Base-by-base conservation (phyloP, 352 stramenopile species). In the Phytophthora sojae region DNA sequence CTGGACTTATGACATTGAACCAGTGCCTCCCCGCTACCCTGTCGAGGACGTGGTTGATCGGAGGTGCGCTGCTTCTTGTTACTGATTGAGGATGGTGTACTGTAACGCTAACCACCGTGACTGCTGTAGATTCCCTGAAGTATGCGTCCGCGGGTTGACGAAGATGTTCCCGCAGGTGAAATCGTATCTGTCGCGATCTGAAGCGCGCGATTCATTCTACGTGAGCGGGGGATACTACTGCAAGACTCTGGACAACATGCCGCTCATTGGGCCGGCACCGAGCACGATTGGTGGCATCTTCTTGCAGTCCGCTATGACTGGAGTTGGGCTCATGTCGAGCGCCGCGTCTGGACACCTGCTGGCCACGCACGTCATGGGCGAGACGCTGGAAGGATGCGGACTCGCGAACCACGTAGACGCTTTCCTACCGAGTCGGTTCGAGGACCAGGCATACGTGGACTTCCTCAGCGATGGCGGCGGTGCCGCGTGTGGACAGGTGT, bases 171-270 rank as follows among this genome's bases (percentile, higher is more conserved):
- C 87, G 2, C 80, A 93, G 44, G 69, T 93, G 57, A 86, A 80
- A 64, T 76, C 76, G 42, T 93, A 94, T 62, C 51, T 92, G 9
- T 68, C 56, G 12, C 74, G 89, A 55, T 62, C 76, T n/a, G 71
- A 89, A 74, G 82, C 86, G 4, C 82, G 80, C 49, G 79, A 79
- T 35, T 88, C 86, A 0, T 84, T 94, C 62, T 77, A 90, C 70
- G 82, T 94, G 5, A 91, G 88, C 15, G 85, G 87, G 15, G 85
- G 85, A 3, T 93, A 94, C 71, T 94, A 92, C 56, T 94, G 85
- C 79, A 94, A 94, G 68, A 93, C 83, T 6, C 61, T 89, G 51
- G 85, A 93, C 75, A 93, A 92, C 57, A 77, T 91, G 52, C 87
- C 87, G 21, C 57, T 94, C 50, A 93, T 94, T 47, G 86, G 86